These are phyloP conservation scores for Wallemia mellicola DNA, from an alignment of 1,284 basidiomycete species.

Conservation along the genomic window DNA sequence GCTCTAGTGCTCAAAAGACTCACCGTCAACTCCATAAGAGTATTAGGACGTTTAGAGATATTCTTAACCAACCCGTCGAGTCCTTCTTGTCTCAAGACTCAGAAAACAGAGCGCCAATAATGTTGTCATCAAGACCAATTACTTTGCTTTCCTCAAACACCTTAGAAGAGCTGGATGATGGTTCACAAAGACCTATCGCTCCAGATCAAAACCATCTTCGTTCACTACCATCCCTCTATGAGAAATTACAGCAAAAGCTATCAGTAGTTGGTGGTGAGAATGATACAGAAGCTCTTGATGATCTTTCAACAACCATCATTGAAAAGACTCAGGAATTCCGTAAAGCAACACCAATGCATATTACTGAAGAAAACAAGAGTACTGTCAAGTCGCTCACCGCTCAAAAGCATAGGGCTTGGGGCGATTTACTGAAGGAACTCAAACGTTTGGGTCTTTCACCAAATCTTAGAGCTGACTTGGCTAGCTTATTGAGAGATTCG, in stretches of 20 bases:
- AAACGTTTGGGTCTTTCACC: constrained; percentile 46
- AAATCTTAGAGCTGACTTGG: constrained; percentile 38
- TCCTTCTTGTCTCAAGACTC: constrained; percentile 9
- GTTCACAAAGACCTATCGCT: neutral
- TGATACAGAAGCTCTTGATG: constrained; percentile 23
- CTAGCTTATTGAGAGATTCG: constrained; percentile 30
- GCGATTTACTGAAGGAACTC: constrained; percentile 67
- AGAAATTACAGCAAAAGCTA: constrained; percentile 10
- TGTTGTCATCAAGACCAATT: neutral
- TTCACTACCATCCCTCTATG: constrained; percentile 11
- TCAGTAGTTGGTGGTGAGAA: constrained; percentile 14
- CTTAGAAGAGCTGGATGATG: neutral
- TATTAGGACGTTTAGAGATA: constrained; percentile 69
- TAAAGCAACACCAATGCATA: constrained; percentile 23
- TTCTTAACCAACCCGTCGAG: constrained; percentile 41
- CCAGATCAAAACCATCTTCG: constrained; percentile 7
- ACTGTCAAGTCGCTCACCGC: constrained; percentile 39
- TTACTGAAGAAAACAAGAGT: constrained; percentile 33
- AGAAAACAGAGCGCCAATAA: neutral
- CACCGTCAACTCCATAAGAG: constrained; percentile 77
- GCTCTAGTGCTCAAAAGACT: constrained; percentile 64
- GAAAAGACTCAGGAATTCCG: constrained; percentile 18
- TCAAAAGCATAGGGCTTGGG: constrained; percentile 71
- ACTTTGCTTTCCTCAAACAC: neutral
- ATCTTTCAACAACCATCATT: constrained; percentile 45